Evolutionary conservation across 75 land plant species (phyloP), one percentile per base, ranked within the genome.

Genomic region (Ceratopteris richardii): DNA sequence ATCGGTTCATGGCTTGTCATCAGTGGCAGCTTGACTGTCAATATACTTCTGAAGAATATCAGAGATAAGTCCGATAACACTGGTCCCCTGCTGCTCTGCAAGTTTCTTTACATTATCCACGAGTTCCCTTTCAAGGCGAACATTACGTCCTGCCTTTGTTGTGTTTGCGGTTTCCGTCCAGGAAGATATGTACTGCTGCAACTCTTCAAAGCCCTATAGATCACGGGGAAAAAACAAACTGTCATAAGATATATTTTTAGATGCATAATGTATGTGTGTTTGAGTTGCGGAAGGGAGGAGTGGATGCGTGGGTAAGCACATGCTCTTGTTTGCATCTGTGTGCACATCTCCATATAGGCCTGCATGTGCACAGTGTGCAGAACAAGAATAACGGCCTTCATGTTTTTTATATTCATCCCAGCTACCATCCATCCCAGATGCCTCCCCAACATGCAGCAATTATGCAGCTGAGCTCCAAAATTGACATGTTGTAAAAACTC

Each of bases 1-100:
- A n/a, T n/a, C n/a, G n/a, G 42, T 14, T 40, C 42, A 40, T 40
- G 9, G 42, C 42, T 14, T 14, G 42, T 40, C 20, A 48, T 48
- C 51, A 17, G 20, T n/a, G n/a, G n/a, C 9, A 48, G 18, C 18
- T 17, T 79, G 73, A 22, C 75, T 12, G 58, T 80, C 74, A 27
- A 78, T 70, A 66, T 69, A 82, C 23, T 86, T 84, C 51, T 72
- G 76, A 19, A 89, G 68, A 1, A 85, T 77, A 52, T 82, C 76
- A 43, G 77, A 69, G 2, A 91, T 80, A 5, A 89, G 50, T 29
- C 82, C 69, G 55, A 70, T 75, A 29, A 81, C 82, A 58, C 43
- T 76, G 60, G 69, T 69, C 19, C 80, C 80, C 67, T 74, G 68
- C 16, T 60, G 31, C 48, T 65, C 82, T 11, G 96, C 87, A 4